Base-by-base conservation (phyloP, 306 rosid genomes). In the Acmispon strigosus region DNA sequence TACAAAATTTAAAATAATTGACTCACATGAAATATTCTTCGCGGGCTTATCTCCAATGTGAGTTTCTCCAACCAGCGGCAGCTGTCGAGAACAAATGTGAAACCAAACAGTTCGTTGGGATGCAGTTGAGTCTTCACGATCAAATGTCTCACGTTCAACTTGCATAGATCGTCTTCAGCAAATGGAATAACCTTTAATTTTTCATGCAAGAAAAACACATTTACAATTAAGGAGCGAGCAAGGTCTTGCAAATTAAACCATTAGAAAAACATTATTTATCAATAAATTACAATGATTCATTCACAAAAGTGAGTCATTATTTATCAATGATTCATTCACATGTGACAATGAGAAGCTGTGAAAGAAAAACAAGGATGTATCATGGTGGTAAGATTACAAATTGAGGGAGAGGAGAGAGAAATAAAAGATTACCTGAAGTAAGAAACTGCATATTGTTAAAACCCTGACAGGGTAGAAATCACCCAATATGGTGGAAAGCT, bases 81-180 rank as follows among this genome's bases (percentile, higher is more conserved):
- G 60, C 86, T 85, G 16, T 50, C 34, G 13, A 89, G 74, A 53
- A 89, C 69, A 54, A 77, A 89, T 7, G 44, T 49, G 69, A 83
- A 73, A 37, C 87, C 92, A 0, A 4, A 62, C 8, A 68, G 54
- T 59, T 87, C 90, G 27, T 64, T 3, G 0, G 70, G 36, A 45
- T 87, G 87, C 75, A 89, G 4, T 0, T 62, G 41, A 2, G 83
- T 72, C 16, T 84, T 87, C 71, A 85, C 0, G 39, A 6, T 87
- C 73, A 89, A 78, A 57, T 87, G 86, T 34, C 50, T 68, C 0
- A 78, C 69, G 2, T 57, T 72, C 76, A 89, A 2, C n/a, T n/a
- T n/a, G n/a, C n/a, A n/a, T n/a, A n/a, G n/a, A n/a, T n/a, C n/a
- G n/a, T 89, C 82, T 1, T 78, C 82, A 37, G 84, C 83, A 0